A percentile compares a stretch with the other conserved stretches of the same genome.
These are phyloP conservation scores for Boletus sensibilis DNA, from an alignment of 768 basidiomycete genomes.

Conservation along the genomic window DNA sequence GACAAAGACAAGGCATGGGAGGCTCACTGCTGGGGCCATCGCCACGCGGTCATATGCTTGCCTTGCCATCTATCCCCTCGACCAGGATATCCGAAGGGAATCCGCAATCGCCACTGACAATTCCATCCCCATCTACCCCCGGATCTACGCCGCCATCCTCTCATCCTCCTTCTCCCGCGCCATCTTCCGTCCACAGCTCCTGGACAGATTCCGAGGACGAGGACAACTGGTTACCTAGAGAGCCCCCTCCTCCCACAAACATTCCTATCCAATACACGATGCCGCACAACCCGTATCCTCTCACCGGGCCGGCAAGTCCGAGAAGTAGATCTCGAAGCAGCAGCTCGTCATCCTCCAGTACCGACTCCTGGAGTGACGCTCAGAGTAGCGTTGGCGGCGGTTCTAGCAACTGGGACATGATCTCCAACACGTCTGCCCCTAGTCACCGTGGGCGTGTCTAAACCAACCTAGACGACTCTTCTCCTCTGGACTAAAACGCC, in stretches of 20 bases:
- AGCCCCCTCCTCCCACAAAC: neutral
- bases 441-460: neutral
- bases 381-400: conserved; percentile 14
- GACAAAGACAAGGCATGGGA: neutral
- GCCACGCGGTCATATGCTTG: conserved; percentile 3
- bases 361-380: conserved; percentile 31
- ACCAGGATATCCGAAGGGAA: conserved; percentile 16
- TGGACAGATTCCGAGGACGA: conserved; percentile 20
- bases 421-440: conserved; percentile 16
- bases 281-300: neutral
- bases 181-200: conserved; percentile 5
- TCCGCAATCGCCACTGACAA: conserved; percentile 27
- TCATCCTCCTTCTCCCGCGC: conserved; percentile 15
- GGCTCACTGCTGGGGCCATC: conserved; percentile 3
- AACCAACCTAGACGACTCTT: neutral
- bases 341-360: conserved; percentile 14
- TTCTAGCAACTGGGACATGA: conserved; percentile 26
- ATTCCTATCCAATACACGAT: neutral
- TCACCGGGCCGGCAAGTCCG: neutral
- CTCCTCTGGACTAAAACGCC: neutral
- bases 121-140: conserved; percentile 18
- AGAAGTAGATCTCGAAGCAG: conserved; percentile 10
- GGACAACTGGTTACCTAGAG: neutral
- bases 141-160: conserved; percentile 15
- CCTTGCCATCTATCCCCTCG: conserved; percentile 33